phyloP scores from a whole-genome alignment of 257 asterid species.

The Lavandula angustifolia region DNA sequence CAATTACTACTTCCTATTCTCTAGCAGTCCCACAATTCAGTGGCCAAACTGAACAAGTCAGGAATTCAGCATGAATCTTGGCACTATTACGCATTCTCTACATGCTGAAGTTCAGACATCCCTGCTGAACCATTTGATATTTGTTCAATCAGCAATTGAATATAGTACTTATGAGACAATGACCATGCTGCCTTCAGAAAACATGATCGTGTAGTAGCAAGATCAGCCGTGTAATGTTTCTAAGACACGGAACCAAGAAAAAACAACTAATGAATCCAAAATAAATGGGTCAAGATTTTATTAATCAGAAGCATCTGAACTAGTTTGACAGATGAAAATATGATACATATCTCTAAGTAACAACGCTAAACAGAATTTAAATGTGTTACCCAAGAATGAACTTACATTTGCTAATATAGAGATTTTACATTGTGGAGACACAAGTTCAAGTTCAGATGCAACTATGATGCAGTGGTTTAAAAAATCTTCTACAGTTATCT shows the following conservation, averaged over 20 bases:
- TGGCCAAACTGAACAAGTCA: constrained; percentile 17
- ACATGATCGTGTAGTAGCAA: constrained; percentile 5
- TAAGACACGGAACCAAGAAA: constrained; percentile 28
- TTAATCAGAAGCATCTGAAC: constrained; percentile 35
- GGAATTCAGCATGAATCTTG: constrained; percentile 25
- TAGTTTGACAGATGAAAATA: constrained; percentile 30
- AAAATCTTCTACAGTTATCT: constrained; percentile 39
- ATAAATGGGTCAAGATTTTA: constrained; percentile 24
- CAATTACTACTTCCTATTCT: constrained; percentile 4
- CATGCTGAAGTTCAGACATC: constrained; percentile 12
- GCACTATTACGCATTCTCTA: constrained; percentile 9
- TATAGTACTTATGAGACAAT: background rate
- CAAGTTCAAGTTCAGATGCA: constrained; percentile 31
- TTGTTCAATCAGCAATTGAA: constrained; percentile 8
- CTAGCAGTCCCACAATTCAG: constrained; percentile 19
- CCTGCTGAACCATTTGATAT: background rate
- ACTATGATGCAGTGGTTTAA: constrained; percentile 19
- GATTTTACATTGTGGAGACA: constrained; percentile 45
- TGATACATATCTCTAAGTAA: constrained; percentile 42
- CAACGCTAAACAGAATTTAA: constrained; percentile 39
- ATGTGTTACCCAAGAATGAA: constrained; percentile 29
- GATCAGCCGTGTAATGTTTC: constrained; percentile 3
- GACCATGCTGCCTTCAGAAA: constrained; percentile 20
- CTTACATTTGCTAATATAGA: constrained; percentile 40
- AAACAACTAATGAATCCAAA: constrained; percentile 20